Conservation (phyloP, 345 rosid genomes). For the Corchorus olitorius region DNA sequence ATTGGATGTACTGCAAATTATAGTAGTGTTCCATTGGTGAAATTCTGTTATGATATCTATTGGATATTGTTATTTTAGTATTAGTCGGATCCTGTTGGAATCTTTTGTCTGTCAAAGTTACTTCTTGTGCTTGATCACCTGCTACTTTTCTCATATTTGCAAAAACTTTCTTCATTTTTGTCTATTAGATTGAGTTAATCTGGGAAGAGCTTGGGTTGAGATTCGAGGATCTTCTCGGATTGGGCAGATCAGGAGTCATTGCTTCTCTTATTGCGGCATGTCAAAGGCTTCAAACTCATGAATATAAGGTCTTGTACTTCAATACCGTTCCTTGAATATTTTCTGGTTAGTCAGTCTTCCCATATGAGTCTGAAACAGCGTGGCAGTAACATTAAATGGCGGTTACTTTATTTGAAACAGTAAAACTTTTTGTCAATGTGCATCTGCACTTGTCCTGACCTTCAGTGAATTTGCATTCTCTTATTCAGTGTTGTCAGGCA, state of each 20-base stretch:
- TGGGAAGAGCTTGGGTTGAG: conserved; percentile 72
- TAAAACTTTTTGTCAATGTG: conserved; percentile 5
- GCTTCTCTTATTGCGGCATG: conserved; percentile 73
- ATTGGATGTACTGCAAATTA: background rate
- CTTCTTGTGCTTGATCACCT: background rate
- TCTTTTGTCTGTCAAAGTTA: background rate
- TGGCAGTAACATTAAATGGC: background rate
- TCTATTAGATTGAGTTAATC: conserved; percentile 63
- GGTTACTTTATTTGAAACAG: background rate
- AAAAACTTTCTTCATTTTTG: conserved; percentile 23
- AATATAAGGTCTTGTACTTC: conserved; percentile 53
- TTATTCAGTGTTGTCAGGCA: conserved; percentile 78
- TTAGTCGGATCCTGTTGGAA: background rate
- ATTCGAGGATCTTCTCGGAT: conserved; percentile 65
- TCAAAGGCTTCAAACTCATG: conserved; percentile 73
- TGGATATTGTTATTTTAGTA: background rate
- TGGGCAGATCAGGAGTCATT: conserved; percentile 90
- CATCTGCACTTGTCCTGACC: conserved; percentile 4
- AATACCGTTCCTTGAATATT: conserved; percentile 1
- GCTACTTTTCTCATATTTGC: background rate
- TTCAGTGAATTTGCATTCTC: conserved; percentile 8
- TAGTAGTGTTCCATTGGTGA: background rate
- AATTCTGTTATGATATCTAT: background rate
- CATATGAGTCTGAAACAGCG: background rate
- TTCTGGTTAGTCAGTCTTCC: conserved; percentile 6